These are phyloP conservation scores for Grigorovia yakushimaensis DNA, from an alignment of 805 yeast genomes.

Conservation along the genomic window DNA sequence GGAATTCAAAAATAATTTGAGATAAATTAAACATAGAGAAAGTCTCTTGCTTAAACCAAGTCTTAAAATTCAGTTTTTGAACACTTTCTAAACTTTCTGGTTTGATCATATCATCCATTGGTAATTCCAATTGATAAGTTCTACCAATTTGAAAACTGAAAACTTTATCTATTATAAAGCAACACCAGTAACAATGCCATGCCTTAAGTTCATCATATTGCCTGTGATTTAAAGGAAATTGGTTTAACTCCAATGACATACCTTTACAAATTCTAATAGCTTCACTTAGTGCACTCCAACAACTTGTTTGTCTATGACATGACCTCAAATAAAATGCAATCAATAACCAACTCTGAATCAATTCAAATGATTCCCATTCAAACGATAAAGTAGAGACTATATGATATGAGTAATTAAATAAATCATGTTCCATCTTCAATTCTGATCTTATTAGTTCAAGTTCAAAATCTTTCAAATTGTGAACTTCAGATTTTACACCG, in stretches of 20 bases:
- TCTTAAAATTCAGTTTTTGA: neutral
- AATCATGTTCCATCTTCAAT: constrained; percentile 30
- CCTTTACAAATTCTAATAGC: constrained; percentile 37
- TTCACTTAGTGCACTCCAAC: constrained; percentile 33
- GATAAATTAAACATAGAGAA: constrained; percentile 16
- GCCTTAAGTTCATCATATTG: constrained; percentile 37
- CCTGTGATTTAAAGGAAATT: constrained; percentile 18
- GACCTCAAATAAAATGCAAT: constrained; percentile 36
- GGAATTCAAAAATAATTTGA: constrained; percentile 12
- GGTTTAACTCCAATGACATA: constrained; percentile 33
- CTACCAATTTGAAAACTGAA: constrained; percentile 46
- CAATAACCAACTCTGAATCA: constrained; percentile 43
- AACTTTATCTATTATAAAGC: constrained; percentile 44
- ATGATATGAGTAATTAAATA: constrained; percentile 34
- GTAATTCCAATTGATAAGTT: constrained; percentile 25
- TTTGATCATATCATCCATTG: constrained; percentile 13
- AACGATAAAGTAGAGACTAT: constrained; percentile 34
- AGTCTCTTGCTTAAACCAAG: constrained; percentile 17
- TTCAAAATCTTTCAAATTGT: constrained; percentile 9
- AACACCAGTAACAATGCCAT: constrained; percentile 45
- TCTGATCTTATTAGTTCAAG: constrained; percentile 3
- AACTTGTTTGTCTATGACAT: constrained; percentile 36
- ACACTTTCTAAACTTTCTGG: constrained; percentile 5
- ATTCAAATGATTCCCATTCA: constrained; percentile 44
- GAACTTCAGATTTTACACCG: constrained; percentile 3